Evolutionary conservation across 768 basidiomycete genomes (phyloP).

Genomic region (Russula compacta): DNA sequence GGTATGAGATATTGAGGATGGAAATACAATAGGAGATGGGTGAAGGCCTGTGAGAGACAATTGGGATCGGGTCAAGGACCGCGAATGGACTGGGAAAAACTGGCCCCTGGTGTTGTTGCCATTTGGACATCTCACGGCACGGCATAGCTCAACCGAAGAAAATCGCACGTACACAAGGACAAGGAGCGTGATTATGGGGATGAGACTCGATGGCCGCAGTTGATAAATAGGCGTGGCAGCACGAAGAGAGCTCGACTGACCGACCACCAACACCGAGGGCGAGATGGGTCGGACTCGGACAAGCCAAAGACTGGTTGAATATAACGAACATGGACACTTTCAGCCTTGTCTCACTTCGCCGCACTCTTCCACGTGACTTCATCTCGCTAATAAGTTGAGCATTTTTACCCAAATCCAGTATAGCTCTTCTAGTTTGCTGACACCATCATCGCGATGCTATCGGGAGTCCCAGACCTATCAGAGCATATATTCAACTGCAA

Average conservation of each 20-base stretch:
- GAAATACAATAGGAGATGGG: constrained; percentile 21
- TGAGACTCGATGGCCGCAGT: not conserved
- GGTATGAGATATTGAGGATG: constrained; percentile 36
- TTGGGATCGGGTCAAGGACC: not conserved
- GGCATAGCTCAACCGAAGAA: not conserved
- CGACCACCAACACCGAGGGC: not conserved
- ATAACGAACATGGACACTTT: too few species aligned
- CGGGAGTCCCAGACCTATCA: too few species aligned
- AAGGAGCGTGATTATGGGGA: not conserved
- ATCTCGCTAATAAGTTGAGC: not conserved
- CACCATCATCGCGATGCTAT: too few species aligned
- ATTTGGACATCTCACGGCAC: not conserved
- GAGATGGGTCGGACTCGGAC: too few species aligned
- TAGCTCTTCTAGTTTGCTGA: too few species aligned
- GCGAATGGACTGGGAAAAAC: not conserved
- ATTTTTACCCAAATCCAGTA: not conserved
- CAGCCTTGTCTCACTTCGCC: too few species aligned
- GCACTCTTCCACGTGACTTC: not conserved
- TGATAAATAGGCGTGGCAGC: not conserved
- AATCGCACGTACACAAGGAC: not conserved
- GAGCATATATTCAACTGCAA: too few species aligned
- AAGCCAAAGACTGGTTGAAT: not conserved
- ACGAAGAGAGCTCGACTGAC: not conserved
- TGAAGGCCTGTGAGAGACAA: constrained; percentile 1
- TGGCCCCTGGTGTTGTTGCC: not conserved